Percentiles rank a stretch among this genome's conserved stretches.
phyloP scores from a whole-genome alignment of 1,284 basidiomycete genomes.

The Farysia itapuensis region DNA sequence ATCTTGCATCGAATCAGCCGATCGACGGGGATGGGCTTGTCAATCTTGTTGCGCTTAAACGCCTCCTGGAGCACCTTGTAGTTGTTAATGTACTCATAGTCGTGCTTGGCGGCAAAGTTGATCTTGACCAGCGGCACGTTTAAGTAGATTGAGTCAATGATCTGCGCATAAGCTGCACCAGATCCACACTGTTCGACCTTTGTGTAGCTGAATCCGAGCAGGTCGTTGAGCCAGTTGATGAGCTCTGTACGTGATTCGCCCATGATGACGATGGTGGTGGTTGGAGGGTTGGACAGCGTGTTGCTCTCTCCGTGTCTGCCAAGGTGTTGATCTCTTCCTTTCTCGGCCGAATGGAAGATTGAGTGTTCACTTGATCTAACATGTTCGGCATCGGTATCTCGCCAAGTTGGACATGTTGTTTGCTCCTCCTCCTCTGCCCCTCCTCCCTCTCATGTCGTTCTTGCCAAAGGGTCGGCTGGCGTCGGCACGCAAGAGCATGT shows the following conservation, averaged over 20 bases:
- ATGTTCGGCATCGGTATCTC: no score
- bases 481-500: not conserved
- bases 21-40: conserved; percentile 95
- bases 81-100: conserved; percentile 93
- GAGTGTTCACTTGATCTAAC: no score
- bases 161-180: conserved; percentile 61
- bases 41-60: conserved; percentile 71
- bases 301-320: not conserved
- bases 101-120: conserved; percentile 66
- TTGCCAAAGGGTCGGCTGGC: not conserved
- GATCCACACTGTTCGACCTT: conserved; percentile 79
- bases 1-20: conserved; percentile 96
- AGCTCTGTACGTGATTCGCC: conserved; percentile 73
- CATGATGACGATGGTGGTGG: conserved; percentile 20
- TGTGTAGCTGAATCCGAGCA: conserved; percentile 84
- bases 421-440: no score
- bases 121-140: conserved; percentile 55
- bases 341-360: no score
- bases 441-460: no score
- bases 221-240: conserved; percentile 88
- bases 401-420: no score
- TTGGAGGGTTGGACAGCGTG: not conserved
- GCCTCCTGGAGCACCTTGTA: conserved; percentile 82
- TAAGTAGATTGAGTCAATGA: conserved; percentile 86
- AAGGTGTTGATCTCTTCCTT: no score